Percentiles rank a stretch among this genome's conserved stretches.
Evolutionary conservation across 345 rosid genomes (phyloP).

Genomic region (Hypericum androsaemum): DNA sequence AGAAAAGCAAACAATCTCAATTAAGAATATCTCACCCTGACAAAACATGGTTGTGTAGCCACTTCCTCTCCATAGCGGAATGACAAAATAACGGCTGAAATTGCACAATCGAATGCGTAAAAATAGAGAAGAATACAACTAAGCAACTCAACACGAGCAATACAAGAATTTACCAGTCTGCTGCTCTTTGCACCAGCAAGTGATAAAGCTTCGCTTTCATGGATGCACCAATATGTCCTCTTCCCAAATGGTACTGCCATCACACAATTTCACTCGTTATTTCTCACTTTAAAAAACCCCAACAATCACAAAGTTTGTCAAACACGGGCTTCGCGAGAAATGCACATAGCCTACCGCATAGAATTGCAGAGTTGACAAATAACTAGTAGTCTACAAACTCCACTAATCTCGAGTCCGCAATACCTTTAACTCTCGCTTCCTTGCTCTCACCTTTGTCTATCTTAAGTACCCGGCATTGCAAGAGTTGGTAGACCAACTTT

Average conservation of each 20-base stretch:
- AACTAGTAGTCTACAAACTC: no score
- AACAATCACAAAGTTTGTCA: not conserved
- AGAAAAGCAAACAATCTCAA: not conserved
- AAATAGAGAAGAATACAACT: not conserved
- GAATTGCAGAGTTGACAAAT: no score
- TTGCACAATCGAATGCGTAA: slow-evolving; percentile 3
- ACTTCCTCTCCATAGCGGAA: slow-evolving; percentile 85
- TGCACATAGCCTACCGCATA: no score
- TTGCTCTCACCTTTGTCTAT: no score
- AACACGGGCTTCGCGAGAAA: not conserved
- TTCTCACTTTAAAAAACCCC: not conserved
- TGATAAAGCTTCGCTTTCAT: slow-evolving; percentile 69
- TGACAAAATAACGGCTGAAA: slow-evolving; percentile 76
- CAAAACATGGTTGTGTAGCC: slow-evolving; percentile 87
- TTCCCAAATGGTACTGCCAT: slow-evolving; percentile 71
- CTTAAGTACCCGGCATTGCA: no score
- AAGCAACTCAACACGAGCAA: slow-evolving; percentile 8
- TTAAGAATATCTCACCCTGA: slow-evolving; percentile 48
- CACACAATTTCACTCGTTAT: not conserved
- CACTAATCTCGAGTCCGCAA: no score
- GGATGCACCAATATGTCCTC: slow-evolving; percentile 72
- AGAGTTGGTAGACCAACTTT: no score
- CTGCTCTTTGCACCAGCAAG: slow-evolving; percentile 66
- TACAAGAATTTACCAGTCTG: slow-evolving; percentile 48
- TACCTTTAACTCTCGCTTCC: no score